phyloP scores from a whole-genome alignment of 495 filamentous ascomycete species.

The Baudoinia panamericana region DNA sequence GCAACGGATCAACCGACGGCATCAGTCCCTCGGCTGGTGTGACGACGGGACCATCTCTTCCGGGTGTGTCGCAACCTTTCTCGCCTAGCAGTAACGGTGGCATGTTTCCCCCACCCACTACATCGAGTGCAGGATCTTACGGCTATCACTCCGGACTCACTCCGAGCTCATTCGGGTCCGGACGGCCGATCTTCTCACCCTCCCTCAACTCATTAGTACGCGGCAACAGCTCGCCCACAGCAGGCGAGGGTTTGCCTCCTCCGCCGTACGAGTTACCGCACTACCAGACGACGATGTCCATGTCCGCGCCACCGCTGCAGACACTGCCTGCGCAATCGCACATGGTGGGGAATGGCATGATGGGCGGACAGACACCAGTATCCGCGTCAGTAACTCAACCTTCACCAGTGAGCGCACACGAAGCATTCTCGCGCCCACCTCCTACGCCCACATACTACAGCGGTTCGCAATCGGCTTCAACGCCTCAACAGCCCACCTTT shows the following conservation, averaged over 20 bases:
- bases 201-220: constrained; percentile 34
- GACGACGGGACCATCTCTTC: too few species aligned
- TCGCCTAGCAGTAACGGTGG: constrained; percentile 37
- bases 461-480: constrained; percentile 45
- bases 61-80: too few species aligned
- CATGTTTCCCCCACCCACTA: constrained; percentile 33
- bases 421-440: constrained; percentile 48
- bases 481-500: constrained; percentile 48
- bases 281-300: constrained; percentile 40
- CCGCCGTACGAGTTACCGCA: constrained; percentile 48
- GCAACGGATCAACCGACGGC: constrained; percentile 48
- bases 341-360: constrained; percentile 30
- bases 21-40: constrained; percentile 47
- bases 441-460: constrained; percentile 48
- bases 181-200: constrained; percentile 43
- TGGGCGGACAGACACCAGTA: constrained; percentile 32
- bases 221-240: constrained; percentile 38
- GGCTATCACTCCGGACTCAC: constrained; percentile 35
- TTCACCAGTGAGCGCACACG: constrained; percentile 46
- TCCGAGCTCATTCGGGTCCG: constrained; percentile 35
- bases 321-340: constrained; percentile 24
- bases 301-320: constrained; percentile 22
- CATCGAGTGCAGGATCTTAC: constrained; percentile 43
- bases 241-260: constrained; percentile 39
- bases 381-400: constrained; percentile 46